Conservation (phyloP, 768 basidiomycete genomes). For the Panaeolus cyanescens region DNA sequence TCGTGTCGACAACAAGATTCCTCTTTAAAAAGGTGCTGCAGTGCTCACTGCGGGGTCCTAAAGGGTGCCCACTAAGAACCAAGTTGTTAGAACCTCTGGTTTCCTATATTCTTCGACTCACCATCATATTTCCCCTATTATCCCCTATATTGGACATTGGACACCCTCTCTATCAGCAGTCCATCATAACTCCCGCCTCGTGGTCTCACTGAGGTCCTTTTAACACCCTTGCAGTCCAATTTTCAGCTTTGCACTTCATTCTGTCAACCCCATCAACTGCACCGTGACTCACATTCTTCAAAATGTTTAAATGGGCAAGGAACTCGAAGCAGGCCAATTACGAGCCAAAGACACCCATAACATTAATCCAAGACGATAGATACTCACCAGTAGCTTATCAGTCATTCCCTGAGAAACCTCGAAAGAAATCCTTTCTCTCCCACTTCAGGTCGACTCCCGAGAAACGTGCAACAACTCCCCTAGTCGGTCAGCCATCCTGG, state of each 20-base stretch:
- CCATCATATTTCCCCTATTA: slow-evolving; percentile 25
- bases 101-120: slow-evolving; percentile 6
- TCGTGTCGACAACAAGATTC: slow-evolving; percentile 4
- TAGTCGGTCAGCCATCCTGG: slow-evolving; percentile 10
- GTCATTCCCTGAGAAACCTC: slow-evolving; percentile 21
- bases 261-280: slow-evolving; percentile 21
- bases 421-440: slow-evolving; percentile 18
- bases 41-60: slow-evolving; percentile 23
- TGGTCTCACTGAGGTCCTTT: slow-evolving; percentile 30
- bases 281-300: slow-evolving; percentile 14
- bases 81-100: slow-evolving; percentile 26
- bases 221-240: slow-evolving; percentile 22
- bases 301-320: slow-evolving; percentile 36
- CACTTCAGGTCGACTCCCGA: slow-evolving; percentile 19
- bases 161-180: not conserved
- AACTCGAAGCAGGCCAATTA: slow-evolving; percentile 16
- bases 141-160: slow-evolving; percentile 1
- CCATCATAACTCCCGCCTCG: slow-evolving; percentile 27
- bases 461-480: slow-evolving; percentile 21
- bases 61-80: slow-evolving; percentile 31
- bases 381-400: slow-evolving; percentile 19
- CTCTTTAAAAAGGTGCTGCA: slow-evolving; percentile 28
- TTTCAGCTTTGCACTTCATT: slow-evolving; percentile 14
- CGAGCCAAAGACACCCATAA: slow-evolving; percentile 35
- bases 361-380: slow-evolving; percentile 31